Percentiles rank a stretch among this genome's conserved stretches.
Evolutionary conservation across 441 rosid genomes (phyloP).

Genomic region (Populus hybrid): DNA sequence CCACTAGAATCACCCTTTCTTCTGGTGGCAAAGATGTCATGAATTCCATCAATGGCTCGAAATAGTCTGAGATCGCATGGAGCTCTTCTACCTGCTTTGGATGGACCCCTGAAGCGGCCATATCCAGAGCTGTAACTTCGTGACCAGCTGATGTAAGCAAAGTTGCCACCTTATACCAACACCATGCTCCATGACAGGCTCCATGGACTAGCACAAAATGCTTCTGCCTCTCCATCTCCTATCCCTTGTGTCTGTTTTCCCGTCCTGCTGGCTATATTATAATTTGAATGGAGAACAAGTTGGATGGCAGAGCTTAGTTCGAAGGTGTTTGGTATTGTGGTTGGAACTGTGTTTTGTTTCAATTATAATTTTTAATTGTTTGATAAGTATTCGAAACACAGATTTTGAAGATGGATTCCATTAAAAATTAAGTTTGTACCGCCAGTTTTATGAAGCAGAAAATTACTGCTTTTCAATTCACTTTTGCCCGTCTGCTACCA

Average conservation of each 20-base stretch:
- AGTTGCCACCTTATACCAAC: slow-evolving; percentile 62
- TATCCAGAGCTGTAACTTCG: slow-evolving; percentile 43
- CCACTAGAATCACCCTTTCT: slow-evolving; percentile 32
- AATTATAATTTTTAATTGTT: too few relatives aligned
- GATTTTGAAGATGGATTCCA: too few relatives aligned
- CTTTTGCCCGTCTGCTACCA: too few relatives aligned
- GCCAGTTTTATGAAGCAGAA: too few relatives aligned
- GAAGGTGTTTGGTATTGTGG: too few relatives aligned
- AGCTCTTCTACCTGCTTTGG: slow-evolving; percentile 41
- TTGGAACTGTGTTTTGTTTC: too few relatives aligned
- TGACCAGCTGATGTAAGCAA: slow-evolving; percentile 39
- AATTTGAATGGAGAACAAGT: too few relatives aligned
- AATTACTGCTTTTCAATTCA: too few relatives aligned
- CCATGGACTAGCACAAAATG: slow-evolving; percentile 64
- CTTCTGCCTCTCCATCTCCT: slow-evolving; percentile 20
- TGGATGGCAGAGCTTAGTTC: background rate
- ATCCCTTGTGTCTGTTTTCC: background rate
- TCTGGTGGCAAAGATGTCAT: slow-evolving; percentile 16
- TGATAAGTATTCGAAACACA: too few relatives aligned
- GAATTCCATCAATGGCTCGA: slow-evolving; percentile 41
- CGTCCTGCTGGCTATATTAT: background rate
- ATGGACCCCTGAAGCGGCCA: slow-evolving; percentile 42
- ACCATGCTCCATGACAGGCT: slow-evolving; percentile 69
- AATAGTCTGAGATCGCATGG: slow-evolving; percentile 43
- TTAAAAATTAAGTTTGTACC: too few relatives aligned